Percentiles rank a stretch among this genome's conserved stretches.
These are phyloP conservation scores for Fragilariopsis cylindrus DNA, from an alignment of 108 stramenopile species.

Conservation along the genomic window DNA sequence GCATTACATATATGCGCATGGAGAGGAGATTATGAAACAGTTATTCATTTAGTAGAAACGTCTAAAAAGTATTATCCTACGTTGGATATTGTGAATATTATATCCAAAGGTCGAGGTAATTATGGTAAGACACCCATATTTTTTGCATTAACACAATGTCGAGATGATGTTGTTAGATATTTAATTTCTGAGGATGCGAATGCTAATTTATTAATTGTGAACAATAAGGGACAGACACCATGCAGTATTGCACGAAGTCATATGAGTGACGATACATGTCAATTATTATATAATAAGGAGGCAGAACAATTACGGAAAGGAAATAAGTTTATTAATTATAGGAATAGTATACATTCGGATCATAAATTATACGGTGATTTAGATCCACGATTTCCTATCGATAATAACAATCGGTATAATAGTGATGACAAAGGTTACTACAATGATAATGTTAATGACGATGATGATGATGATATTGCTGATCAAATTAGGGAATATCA, in stretches of 20 bases:
- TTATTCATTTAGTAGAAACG: conserved; percentile 44
- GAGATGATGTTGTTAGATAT: conserved; percentile 57
- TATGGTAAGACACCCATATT: conserved; percentile 87
- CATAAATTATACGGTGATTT: conserved; percentile 65
- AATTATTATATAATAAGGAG: conserved; percentile 22
- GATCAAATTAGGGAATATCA: conserved; percentile 15
- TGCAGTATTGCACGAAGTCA: conserved; percentile 52
- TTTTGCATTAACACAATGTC: conserved; percentile 67
- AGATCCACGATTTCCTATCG: conserved; percentile 58
- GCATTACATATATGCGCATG: conserved; percentile 77
- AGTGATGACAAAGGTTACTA: background rate
- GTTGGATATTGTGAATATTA: conserved; percentile 43
- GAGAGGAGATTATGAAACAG: conserved; percentile 58
- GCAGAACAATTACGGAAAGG: conserved; percentile 8
- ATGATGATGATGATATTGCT: conserved; percentile 16
- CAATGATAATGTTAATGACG: background rate
- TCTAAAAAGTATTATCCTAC: conserved; percentile 10
- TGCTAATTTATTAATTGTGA: conserved; percentile 68
- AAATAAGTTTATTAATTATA: conserved; percentile 44
- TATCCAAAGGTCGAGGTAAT: conserved; percentile 48
- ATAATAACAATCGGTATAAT: conserved; percentile 18
- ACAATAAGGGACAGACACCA: conserved; percentile 84
- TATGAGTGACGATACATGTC: conserved; percentile 16
- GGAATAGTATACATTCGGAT: conserved; percentile 52
- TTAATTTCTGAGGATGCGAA: conserved; percentile 30